phyloP scores from a whole-genome alignment of 2,329 filamentous ascomycete species.

The Nothophoma quercina region DNA sequence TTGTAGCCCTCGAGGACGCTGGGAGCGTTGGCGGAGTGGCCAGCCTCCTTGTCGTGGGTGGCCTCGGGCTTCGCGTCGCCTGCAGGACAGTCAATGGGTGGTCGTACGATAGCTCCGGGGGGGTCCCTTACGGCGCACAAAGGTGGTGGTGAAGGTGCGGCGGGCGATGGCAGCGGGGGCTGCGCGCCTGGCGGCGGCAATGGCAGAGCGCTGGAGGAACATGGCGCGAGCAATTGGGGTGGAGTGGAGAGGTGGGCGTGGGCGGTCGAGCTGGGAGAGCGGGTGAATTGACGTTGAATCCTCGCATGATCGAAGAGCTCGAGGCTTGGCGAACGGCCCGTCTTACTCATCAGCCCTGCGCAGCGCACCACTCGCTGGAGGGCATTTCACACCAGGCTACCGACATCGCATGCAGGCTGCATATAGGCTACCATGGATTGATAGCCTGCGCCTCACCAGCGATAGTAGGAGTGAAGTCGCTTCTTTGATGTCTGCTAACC shows the following conservation, averaged over 20 bases:
- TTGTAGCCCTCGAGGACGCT: constrained; percentile 49
- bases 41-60: constrained; percentile 47
- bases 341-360: constrained; percentile 11
- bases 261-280: constrained; percentile 38
- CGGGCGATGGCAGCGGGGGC: constrained; percentile 51
- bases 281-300: constrained; percentile 36
- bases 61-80: constrained; percentile 44
- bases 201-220: constrained; percentile 60
- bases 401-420: background rate
- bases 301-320: constrained; percentile 29
- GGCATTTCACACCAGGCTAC: background rate
- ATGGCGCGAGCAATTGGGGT: constrained; percentile 50
- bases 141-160: constrained; percentile 57
- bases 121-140: constrained; percentile 55
- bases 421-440: background rate
- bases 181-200: constrained; percentile 56
- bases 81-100: constrained; percentile 40
- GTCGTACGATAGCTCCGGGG: constrained; percentile 41
- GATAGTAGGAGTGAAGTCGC: background rate
- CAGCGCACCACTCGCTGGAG: background rate
- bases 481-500: constrained; percentile 4
- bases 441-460: background rate
- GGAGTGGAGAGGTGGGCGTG: constrained; percentile 42
- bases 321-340: background rate
- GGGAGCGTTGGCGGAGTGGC: constrained; percentile 34